These are phyloP conservation scores for Hypoxylon sp. DNA, from an alignment of 2,329 filamentous ascomycete genomes.

Conservation along the genomic window DNA sequence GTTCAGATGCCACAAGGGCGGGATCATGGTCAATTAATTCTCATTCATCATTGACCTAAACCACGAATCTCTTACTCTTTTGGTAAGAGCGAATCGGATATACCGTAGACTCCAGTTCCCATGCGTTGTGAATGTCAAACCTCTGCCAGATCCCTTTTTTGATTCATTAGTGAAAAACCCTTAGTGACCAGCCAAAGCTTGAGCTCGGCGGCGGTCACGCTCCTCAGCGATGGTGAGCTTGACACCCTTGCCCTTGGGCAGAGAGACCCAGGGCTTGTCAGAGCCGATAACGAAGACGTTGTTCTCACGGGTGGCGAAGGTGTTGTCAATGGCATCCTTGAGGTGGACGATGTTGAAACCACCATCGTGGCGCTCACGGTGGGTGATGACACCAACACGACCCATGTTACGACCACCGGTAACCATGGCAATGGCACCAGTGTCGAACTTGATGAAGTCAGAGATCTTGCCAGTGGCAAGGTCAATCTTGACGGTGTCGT, in stretches of 20 bases:
- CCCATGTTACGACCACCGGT: conserved; percentile 99
- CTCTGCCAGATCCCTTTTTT: conserved; percentile 53
- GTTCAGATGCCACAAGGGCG: conserved; percentile 19
- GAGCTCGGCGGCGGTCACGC: conserved; percentile 94
- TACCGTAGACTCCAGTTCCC: conserved; percentile 57
- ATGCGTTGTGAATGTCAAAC: conserved; percentile 54
- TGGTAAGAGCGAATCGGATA: conserved; percentile 54
- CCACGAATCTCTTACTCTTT: conserved; percentile 49
- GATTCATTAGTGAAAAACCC: conserved; percentile 42
- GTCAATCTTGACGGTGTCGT: conserved; percentile 99
- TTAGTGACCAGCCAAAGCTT: conserved; percentile 67
- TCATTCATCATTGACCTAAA: conserved; percentile 55
- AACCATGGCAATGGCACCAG: conserved; percentile 96
- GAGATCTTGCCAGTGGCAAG: conserved; percentile 96
- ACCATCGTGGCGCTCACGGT: conserved; percentile 99
- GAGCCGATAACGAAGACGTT: conserved; percentile 99
- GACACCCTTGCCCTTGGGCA: conserved; percentile 99
- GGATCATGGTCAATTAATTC: conserved; percentile 55
- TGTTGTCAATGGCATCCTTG: conserved; percentile 99
- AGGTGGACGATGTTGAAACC: conserved; percentile 99
- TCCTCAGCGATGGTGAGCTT: conserved; percentile 99
- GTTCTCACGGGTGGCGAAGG: conserved; percentile 98
- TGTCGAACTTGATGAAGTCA: conserved; percentile 99
- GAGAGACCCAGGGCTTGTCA: conserved; percentile 99
- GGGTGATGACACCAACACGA: conserved; percentile 99